Percentiles rank a stretch among this genome's conserved stretches.
phyloP scores from a whole-genome alignment of 768 basidiomycete genomes.

The Suillus tomentosus region DNA sequence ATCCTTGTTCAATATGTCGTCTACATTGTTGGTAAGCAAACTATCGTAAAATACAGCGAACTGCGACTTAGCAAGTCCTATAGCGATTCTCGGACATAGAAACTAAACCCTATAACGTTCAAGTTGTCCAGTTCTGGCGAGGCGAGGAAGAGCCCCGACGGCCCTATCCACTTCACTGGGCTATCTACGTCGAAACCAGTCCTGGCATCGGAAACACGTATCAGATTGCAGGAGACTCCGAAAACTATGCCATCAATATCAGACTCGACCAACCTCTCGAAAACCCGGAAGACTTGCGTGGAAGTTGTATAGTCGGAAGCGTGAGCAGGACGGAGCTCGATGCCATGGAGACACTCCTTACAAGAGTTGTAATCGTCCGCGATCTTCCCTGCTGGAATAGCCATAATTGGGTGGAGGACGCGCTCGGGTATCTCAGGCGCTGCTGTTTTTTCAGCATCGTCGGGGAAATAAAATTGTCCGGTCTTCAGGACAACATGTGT shows the following conservation, averaged over 20 bases:
- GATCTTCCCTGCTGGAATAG: neutral
- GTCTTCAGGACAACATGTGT: neutral
- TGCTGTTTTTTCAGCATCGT: neutral
- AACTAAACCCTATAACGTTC: conserved; percentile 23
- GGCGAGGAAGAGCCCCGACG: conserved; percentile 6
- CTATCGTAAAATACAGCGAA: neutral
- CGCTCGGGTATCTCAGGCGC: neutral
- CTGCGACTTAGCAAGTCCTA: neutral
- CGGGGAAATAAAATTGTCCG: neutral
- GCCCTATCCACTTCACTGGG: conserved; percentile 28
- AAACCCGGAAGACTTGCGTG: conserved; percentile 24
- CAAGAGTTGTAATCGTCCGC: neutral
- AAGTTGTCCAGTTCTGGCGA: conserved; percentile 34
- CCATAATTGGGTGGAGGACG: neutral
- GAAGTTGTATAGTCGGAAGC: conserved; percentile 26
- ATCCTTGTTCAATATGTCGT: no score
- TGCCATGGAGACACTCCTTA: neutral
- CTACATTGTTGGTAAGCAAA: neutral
- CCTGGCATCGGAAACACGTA: conserved; percentile 27
- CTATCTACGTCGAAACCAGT: conserved; percentile 27
- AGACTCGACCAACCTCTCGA: conserved; percentile 10
- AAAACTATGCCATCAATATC: conserved; percentile 23
- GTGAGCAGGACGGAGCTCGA: conserved; percentile 9
- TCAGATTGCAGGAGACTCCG: conserved; percentile 26
- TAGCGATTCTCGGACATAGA: conserved; percentile 3